Conservation (phyloP, 306 rosid genomes). For the Castanospermum australe region DNA sequence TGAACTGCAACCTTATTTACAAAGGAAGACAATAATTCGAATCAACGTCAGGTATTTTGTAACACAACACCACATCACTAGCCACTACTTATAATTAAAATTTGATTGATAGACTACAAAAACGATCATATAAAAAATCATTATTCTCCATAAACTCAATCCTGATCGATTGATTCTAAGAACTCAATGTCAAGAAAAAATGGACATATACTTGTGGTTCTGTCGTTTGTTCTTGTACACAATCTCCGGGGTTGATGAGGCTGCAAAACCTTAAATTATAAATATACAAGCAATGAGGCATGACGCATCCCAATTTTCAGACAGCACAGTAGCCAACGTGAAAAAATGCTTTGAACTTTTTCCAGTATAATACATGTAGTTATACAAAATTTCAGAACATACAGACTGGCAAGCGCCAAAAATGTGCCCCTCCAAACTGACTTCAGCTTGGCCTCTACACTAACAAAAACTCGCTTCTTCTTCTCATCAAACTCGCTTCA, state of each 20-base stretch:
- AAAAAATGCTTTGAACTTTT: constrained; percentile 8
- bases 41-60: background rate
- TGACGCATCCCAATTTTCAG: constrained; percentile 26
- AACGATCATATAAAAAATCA: background rate
- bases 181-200: constrained; percentile 16
- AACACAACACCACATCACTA: background rate
- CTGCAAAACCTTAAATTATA: constrained; percentile 32
- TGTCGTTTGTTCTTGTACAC: constrained; percentile 29
- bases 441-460: constrained; percentile 29
- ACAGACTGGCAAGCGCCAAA: constrained; percentile 14
- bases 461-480: background rate
- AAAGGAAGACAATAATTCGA: background rate
- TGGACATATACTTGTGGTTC: background rate
- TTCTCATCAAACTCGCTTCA: constrained; percentile 51
- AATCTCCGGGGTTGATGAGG: constrained; percentile 26
- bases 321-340: background rate
- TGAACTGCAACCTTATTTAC: background rate
- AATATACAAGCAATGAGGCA: constrained; percentile 31
- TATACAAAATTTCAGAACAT: constrained; percentile 30
- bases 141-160: background rate
- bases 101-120: background rate
- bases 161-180: constrained; percentile 17
- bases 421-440: constrained; percentile 10
- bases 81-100: background rate
- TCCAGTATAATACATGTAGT: constrained; percentile 14